phyloP scores from a whole-genome alignment of 768 basidiomycete species.

The Roridomyces roridus region DNA sequence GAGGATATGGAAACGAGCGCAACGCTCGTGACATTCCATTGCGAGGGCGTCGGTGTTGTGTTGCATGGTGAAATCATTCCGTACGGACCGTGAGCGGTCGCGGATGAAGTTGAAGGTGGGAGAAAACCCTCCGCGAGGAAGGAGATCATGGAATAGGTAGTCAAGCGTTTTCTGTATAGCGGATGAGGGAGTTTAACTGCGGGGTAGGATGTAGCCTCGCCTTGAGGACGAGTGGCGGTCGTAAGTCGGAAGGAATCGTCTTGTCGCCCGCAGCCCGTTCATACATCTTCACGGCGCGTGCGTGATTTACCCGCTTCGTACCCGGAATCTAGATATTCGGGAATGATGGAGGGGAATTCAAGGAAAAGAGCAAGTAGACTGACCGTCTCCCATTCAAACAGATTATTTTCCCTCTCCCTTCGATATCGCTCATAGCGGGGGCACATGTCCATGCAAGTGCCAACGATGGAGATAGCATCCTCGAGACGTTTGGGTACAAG shows the following conservation, averaged over 20 bases:
- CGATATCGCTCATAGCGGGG: conserved; percentile 92
- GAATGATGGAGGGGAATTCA: conserved; percentile 38
- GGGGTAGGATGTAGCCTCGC: conserved; percentile 41
- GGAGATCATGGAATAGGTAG: conserved; percentile 88
- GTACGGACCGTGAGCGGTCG: conserved; percentile 87
- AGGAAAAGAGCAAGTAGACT: conserved; percentile 45
- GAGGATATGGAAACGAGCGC: conserved; percentile 92
- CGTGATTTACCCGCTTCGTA: conserved; percentile 86
- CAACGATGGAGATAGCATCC: conserved; percentile 91
- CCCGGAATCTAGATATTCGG: conserved; percentile 71
- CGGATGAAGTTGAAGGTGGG: conserved; percentile 84
- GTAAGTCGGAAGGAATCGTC: conserved; percentile 87
- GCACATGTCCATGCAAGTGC: conserved; percentile 94
- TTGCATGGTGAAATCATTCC: conserved; percentile 96
- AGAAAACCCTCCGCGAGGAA: conserved; percentile 72
- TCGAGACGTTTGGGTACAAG: conserved; percentile 78
- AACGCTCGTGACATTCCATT: conserved; percentile 91
- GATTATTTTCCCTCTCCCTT: conserved; percentile 86
- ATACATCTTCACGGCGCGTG: conserved; percentile 91
- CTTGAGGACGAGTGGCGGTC: conserved; percentile 85
- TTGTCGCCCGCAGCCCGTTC: conserved; percentile 95
- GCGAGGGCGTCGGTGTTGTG: conserved; percentile 77
- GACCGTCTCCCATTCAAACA: conserved; percentile 88
- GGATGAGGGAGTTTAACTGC: conserved; percentile 9
- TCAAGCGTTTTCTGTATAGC: conserved; percentile 76